A percentile compares a stretch with the other conserved stretches of the same genome.
These are phyloP conservation scores for Gymnopilus junonius DNA, from an alignment of 768 basidiomycete species.

Conservation along the genomic window DNA sequence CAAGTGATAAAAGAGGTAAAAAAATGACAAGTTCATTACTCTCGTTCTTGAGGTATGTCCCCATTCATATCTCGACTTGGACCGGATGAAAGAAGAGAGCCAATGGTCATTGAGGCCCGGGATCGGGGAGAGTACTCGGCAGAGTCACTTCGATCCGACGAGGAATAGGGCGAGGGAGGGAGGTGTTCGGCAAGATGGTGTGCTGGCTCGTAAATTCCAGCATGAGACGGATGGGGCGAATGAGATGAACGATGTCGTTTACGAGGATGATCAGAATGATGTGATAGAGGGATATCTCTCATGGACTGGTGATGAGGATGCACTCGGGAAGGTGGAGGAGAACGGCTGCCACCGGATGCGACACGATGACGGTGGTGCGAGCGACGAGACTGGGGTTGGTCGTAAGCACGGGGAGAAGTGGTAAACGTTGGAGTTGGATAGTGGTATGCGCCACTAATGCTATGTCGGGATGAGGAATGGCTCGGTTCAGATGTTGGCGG, in stretches of 20 bases:
- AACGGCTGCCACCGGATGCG: conserved; percentile 40
- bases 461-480: conserved; percentile 17
- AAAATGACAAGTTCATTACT: conserved; percentile 23
- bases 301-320: conserved; percentile 35
- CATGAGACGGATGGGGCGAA: conserved; percentile 54
- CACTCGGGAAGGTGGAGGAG: conserved; percentile 39
- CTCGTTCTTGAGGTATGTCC: conserved; percentile 33
- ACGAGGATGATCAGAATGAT: conserved; percentile 49
- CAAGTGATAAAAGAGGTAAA: neutral
- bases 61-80: conserved; percentile 42
- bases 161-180: conserved; percentile 77
- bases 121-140: conserved; percentile 74
- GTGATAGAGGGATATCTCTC: conserved; percentile 38
- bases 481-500: conserved; percentile 26
- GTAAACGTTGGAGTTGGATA: conserved; percentile 44
- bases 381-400: conserved; percentile 36
- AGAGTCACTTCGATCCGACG: conserved; percentile 66
- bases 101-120: conserved; percentile 80
- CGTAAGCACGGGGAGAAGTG: conserved; percentile 38
- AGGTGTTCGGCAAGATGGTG: conserved; percentile 51
- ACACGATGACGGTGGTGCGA: conserved; percentile 38
- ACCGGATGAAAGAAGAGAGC: conserved; percentile 65
- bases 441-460: conserved; percentile 37
- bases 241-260: conserved; percentile 70
- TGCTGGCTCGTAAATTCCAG: conserved; percentile 43